These are phyloP conservation scores for Ciborinia camelliae DNA, from an alignment of 2,329 filamentous ascomycete genomes.

Conservation along the genomic window DNA sequence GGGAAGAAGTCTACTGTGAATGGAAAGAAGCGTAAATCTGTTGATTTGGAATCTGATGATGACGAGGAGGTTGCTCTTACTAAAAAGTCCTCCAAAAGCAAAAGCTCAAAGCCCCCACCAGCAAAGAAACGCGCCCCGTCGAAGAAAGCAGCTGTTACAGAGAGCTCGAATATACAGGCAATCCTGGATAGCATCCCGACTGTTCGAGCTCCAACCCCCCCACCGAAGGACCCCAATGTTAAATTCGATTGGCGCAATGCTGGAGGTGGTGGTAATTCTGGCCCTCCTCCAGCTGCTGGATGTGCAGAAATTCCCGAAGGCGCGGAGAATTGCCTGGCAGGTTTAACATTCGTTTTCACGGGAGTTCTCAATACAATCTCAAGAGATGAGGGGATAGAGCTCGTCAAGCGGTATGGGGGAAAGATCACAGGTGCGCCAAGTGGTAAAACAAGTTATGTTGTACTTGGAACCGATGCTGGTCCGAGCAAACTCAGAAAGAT, in stretches of 20 bases:
- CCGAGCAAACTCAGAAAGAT: constrained; percentile 92
- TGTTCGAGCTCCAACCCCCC: constrained; percentile 79
- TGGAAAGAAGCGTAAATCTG: constrained; percentile 58
- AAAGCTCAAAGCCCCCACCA: constrained; percentile 35
- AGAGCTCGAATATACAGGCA: constrained; percentile 70
- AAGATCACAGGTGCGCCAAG: constrained; percentile 85
- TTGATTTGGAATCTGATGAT: constrained; percentile 53
- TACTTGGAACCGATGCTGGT: constrained; percentile 86
- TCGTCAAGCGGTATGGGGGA: constrained; percentile 92
- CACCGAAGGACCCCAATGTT: constrained; percentile 61
- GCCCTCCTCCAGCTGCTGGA: constrained; percentile 60
- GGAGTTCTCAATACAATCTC: constrained; percentile 77
- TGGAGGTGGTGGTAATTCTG: constrained; percentile 56
- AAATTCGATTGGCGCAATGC: constrained; percentile 80
- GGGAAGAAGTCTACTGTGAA: constrained; percentile 30
- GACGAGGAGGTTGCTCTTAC: constrained; percentile 51
- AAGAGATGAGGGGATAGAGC: constrained; percentile 76
- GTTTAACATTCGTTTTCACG: constrained; percentile 92
- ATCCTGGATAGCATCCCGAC: constrained; percentile 87
- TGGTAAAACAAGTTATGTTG: constrained; percentile 89
- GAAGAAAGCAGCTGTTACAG: constrained; percentile 63
- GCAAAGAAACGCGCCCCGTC: constrained; percentile 38
- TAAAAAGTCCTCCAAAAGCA: constrained; percentile 49
- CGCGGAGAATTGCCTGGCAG: constrained; percentile 83
- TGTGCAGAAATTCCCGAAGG: constrained; percentile 74